Evolutionary conservation across 192 early-diverging fungal genomes (phyloP).

Genomic region (Entomortierella lignicola): DNA sequence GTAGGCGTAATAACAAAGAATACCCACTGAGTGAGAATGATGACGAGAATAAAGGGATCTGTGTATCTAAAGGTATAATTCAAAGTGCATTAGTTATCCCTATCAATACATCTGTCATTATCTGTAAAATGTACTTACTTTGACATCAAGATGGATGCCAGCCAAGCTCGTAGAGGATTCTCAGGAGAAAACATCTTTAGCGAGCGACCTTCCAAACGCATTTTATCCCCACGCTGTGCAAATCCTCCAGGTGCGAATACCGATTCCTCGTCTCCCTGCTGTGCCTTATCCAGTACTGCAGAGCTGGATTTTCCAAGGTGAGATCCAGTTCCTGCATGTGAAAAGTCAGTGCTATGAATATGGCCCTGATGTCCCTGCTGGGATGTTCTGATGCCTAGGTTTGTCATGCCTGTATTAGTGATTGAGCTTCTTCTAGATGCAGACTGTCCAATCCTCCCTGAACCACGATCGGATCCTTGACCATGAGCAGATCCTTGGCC

Average conservation of each 20-base stretch:
- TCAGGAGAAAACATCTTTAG: slow-evolving; percentile 46
- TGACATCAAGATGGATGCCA: slow-evolving; percentile 54
- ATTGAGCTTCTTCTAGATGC: slow-evolving; percentile 34
- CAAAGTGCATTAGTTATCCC: background rate
- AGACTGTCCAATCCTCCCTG: slow-evolving; percentile 5
- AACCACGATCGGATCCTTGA: slow-evolving; percentile 30
- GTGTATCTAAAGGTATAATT: slow-evolving; percentile 20
- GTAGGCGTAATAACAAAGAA: slow-evolving; percentile 57
- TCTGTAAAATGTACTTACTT: slow-evolving; percentile 30
- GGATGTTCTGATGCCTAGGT: slow-evolving; percentile 9
- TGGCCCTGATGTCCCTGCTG: slow-evolving; percentile 17
- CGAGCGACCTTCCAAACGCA: slow-evolving; percentile 55
- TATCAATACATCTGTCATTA: background rate
- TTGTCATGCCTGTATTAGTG: slow-evolving; percentile 19
- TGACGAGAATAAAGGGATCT: slow-evolving; percentile 50
- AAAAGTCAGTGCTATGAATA: slow-evolving; percentile 16
- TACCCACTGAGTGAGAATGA: slow-evolving; percentile 60
- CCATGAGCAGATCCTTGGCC: slow-evolving; percentile 4
- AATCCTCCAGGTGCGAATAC: slow-evolving; percentile 43
- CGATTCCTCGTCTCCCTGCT: slow-evolving; percentile 28
- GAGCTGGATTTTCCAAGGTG: slow-evolving; percentile 30
- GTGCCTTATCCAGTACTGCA: slow-evolving; percentile 16
- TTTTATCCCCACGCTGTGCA: slow-evolving; percentile 37
- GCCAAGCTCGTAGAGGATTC: slow-evolving; percentile 33
- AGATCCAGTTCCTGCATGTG: slow-evolving; percentile 25